phyloP scores from a whole-genome alignment of 2,329 filamentous ascomycete genomes.

The Colletotrichum incanum region DNA sequence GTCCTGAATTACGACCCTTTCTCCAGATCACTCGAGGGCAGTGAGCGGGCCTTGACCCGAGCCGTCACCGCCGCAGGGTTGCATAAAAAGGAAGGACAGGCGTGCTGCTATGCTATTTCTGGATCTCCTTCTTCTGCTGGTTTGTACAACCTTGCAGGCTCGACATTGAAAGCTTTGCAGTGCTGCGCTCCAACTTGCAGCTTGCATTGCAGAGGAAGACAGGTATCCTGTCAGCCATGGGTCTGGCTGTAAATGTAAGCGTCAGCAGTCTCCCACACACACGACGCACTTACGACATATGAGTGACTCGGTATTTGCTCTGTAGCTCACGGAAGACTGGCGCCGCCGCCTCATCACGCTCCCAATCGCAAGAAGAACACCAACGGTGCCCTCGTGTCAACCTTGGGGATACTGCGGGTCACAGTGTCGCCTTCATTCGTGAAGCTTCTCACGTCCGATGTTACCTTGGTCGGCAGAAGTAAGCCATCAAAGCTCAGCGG shows the following conservation, averaged over 20 bases:
- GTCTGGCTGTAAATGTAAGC: constrained; percentile 1
- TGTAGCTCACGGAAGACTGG: constrained; percentile 27
- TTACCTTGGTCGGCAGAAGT: neutral
- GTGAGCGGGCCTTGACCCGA: constrained; percentile 6
- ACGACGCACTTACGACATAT: neutral
- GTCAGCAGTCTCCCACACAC: neutral
- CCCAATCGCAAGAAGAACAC: constrained; percentile 9
- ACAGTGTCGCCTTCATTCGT: neutral
- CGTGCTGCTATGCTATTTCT: constrained; percentile 30
- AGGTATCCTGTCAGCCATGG: neutral
- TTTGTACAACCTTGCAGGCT: constrained; percentile 5
- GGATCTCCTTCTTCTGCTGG: constrained; percentile 2
- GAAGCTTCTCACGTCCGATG: neutral
- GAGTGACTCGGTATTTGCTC: constrained; percentile 13
- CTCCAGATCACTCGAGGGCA: constrained; percentile 18
- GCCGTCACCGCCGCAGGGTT: constrained; percentile 20
- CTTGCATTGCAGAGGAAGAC: neutral
- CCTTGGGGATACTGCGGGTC: neutral
- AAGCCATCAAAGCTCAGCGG: neutral
- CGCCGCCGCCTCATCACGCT: constrained; percentile 22
- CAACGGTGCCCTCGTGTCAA: constrained; percentile 9
- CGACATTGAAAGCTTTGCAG: neutral
- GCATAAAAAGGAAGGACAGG: constrained; percentile 1
- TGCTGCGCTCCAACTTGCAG: neutral
- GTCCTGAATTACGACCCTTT: constrained; percentile 14